Percentiles rank a stretch among this genome's conserved stretches.
Evolutionary conservation across 768 basidiomycete genomes (phyloP).

Genomic region (Hygrophoropsis aurantiaca): DNA sequence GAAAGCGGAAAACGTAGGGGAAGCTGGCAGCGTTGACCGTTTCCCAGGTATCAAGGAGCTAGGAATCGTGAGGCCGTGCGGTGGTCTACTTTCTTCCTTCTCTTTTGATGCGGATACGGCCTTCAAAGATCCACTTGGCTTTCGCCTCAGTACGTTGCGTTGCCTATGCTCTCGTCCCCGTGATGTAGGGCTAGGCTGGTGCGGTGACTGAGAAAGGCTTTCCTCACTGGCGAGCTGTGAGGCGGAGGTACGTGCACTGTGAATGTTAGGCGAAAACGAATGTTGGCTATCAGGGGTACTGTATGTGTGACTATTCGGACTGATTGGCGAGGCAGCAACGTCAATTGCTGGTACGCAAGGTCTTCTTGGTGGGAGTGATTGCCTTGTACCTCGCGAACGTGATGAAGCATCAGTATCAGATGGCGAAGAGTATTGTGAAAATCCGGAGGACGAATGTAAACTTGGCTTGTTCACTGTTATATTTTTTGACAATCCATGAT

Average conservation of each 20-base stretch:
- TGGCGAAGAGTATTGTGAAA: conserved; percentile 19
- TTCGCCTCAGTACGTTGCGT: conserved; percentile 33
- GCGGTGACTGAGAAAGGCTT: conserved; percentile 3
- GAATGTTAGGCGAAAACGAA: conserved; percentile 12
- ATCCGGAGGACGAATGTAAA: conserved; percentile 17
- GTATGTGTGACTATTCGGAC: conserved; percentile 3
- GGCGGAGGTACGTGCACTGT: not conserved
- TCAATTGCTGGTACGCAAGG: conserved; percentile 18
- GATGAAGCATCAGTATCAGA: conserved; percentile 11
- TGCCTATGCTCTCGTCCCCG: conserved; percentile 15
- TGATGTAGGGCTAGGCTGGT: not conserved
- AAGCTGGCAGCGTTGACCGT: not conserved
- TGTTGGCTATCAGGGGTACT: conserved; percentile 18
- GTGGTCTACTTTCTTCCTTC: not conserved
- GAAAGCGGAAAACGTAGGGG: not conserved
- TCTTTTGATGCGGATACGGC: not conserved
- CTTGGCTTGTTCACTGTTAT: conserved; percentile 36
- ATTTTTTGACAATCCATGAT: no score
- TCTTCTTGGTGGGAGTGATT: conserved; percentile 17
- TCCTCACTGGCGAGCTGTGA: conserved; percentile 12
- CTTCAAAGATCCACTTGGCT: conserved; percentile 26
- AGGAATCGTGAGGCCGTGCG: not conserved
- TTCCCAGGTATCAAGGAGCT: not conserved
- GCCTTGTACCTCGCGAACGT: conserved; percentile 9
- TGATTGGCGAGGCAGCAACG: conserved; percentile 10